These are phyloP conservation scores for Rhodotorula glutinis DNA, from an alignment of 1,284 basidiomycete species.

Conservation along the genomic window DNA sequence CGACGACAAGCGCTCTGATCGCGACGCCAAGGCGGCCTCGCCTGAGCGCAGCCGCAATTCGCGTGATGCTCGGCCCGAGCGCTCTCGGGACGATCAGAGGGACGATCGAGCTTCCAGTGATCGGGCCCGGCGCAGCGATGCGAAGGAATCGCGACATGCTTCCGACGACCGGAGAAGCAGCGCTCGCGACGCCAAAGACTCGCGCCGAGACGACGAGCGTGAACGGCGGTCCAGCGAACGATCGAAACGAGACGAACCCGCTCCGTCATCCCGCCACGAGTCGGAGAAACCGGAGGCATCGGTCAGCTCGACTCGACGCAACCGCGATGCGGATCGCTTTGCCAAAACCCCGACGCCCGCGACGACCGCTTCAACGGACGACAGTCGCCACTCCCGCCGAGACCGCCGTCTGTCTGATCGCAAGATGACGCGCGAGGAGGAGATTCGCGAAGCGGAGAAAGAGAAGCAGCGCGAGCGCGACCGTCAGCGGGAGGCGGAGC, in stretches of 20 bases:
- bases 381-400: background rate
- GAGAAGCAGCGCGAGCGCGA: slow-evolving; percentile 21
- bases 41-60: no score
- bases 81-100: background rate
- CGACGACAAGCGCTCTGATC: no score
- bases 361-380: background rate
- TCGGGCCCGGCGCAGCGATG: background rate
- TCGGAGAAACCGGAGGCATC: background rate
- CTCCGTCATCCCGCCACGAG: background rate
- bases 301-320: slow-evolving; percentile 1
- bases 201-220: slow-evolving; percentile 37
- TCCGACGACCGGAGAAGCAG: slow-evolving; percentile 50
- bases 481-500: slow-evolving; percentile 40
- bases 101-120: background rate
- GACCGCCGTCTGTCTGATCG: slow-evolving; percentile 5
- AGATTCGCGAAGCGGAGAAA: slow-evolving; percentile 33
- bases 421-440: slow-evolving; percentile 9
- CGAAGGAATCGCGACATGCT: no score
- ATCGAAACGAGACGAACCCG: slow-evolving; percentile 20
- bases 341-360: background rate
- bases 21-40: no score
- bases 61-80: background rate
- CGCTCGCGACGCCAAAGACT: slow-evolving; percentile 42
- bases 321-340: slow-evolving; percentile 8
- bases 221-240: slow-evolving; percentile 11